Base-by-base conservation (phyloP, 805 yeast species). In the Scheffersomyces amazonensis region DNA sequence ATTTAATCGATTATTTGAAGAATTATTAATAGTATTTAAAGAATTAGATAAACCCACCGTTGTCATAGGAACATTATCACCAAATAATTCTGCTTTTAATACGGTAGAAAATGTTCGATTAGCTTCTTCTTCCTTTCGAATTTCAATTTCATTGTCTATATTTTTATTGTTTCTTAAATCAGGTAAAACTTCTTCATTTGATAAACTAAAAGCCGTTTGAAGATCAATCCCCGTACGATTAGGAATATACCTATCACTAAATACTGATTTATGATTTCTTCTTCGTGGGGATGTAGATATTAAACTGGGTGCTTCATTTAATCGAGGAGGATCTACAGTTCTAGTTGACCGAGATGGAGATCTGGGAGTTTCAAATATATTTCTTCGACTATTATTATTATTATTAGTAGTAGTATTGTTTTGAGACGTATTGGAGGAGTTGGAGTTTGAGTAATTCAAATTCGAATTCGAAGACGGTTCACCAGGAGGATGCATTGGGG, bases 161-260 rank as follows among this genome's bases (percentile, higher is more conserved):
- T 42, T 40, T 15, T 53, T 39, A 35, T 55, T 50, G 32, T 32
- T 39, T 24, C 65, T 44, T 24, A 62, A 47, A 32, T 64, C 64
- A 2, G 71, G 70, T 13, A 62, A 15, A 56, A 74, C 53, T 13
- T 67, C 75, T 40, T 69, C 75, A 36, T 64, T 62, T 17, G 71
- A 72, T 35, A 81, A 62, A 41, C 80, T 75, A 57, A 80, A 83
- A 6, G 96, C 96, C 0, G 96, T 88, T 52, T 87, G 93, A 12
- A 91, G 66, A 52, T 88, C 95, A 18, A 88, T 76, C 1, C 96
- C 96, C 1, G 87, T 81, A 34, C 99, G 65, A 43, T 78, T 80
- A 4, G 99, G 99, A 19, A 93, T 87, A 58, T 80, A 88, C 39
- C 98, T 68, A 60, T 90, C 99, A 45, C 86, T 81, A 61, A 84